Base-by-base conservation (phyloP, 306 rosid species). In the Dryas alaskensis region DNA sequence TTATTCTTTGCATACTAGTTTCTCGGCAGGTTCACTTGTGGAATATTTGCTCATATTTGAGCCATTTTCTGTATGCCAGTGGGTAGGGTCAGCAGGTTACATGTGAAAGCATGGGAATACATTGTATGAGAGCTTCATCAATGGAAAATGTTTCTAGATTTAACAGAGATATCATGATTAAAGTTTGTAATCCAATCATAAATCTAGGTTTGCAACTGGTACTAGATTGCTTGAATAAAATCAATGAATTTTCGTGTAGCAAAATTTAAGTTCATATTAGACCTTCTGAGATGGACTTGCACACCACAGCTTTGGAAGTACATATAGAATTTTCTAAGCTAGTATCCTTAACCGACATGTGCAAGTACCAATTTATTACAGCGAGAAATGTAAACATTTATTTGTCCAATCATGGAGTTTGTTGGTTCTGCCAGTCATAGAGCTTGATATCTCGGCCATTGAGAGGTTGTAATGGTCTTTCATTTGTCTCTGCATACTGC, bases 401-500 rank as follows among this genome's bases (percentile, higher is more conserved):
- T 25, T 57, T 12, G 19, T 7, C 19, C 3, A 37, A 4, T 37
- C 25, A 51, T 6, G 13, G 40, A 50, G 37, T 8, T 67, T 25
- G 10, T 11, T 68, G 57, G 69, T 53, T 42, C 11, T 16, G 42
- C 53, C 13, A 62, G 19, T 42, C 54, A 27, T 61, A 52, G 31
- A 69, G 55, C 14, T 74, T 60, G 73, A 69, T 9, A 7, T 70
- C 46, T 71, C 84, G 65, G 57, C 49, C 68, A 17, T 83, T 58
- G 19, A 80, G 77, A 17, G 78, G 80, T 60, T 76, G 87, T 52
- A 80, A 4, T 1, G 85, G 81, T 52, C 85, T 78, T 57, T 81
- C 78, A 65, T 84, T 81, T 60, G 53, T 48, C 79, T 63, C 76
- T 10, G 87, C 87, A 55, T 11, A 74, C 81, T 84, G 81, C 52